A percentile compares a stretch with the other conserved stretches of the same genome.
phyloP scores from a whole-genome alignment of 2,329 filamentous ascomycete genomes.

The Penicillium sp. region DNA sequence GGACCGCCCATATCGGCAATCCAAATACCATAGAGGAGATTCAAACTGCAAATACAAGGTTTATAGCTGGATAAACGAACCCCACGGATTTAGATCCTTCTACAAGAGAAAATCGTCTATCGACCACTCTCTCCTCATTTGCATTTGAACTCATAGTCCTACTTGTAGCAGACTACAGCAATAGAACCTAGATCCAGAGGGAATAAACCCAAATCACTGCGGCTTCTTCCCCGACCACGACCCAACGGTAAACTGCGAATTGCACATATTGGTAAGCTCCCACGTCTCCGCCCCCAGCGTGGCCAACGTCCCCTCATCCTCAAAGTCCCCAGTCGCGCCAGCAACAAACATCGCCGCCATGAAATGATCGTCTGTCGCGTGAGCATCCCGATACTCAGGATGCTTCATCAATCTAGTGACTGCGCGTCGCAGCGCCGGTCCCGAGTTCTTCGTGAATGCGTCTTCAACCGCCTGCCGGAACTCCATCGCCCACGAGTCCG shows the following conservation, averaged over 20 bases:
- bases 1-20: too few relatives aligned
- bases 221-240: too few relatives aligned
- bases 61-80: too few relatives aligned
- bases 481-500: conserved; percentile 58
- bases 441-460: conserved; percentile 52
- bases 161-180: too few relatives aligned
- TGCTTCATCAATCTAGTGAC: conserved; percentile 65
- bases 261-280: conserved; percentile 63
- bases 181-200: too few relatives aligned
- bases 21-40: too few relatives aligned
- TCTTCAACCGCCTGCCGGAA: conserved; percentile 64
- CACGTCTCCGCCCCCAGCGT: conserved; percentile 55
- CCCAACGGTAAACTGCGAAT: conserved; percentile 58
- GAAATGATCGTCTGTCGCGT: conserved; percentile 67
- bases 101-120: too few relatives aligned
- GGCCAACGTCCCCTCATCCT: conserved; percentile 39
- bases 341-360: conserved; percentile 63
- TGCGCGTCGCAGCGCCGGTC: conserved; percentile 52
- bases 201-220: too few relatives aligned
- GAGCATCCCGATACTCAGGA: conserved; percentile 60
- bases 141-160: too few relatives aligned
- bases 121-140: too few relatives aligned
- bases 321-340: conserved; percentile 50
- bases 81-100: too few relatives aligned
- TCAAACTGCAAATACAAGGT: too few relatives aligned